These are phyloP conservation scores for Pyronema domesticum DNA, from an alignment of 495 filamentous ascomycete genomes.

Conservation along the genomic window DNA sequence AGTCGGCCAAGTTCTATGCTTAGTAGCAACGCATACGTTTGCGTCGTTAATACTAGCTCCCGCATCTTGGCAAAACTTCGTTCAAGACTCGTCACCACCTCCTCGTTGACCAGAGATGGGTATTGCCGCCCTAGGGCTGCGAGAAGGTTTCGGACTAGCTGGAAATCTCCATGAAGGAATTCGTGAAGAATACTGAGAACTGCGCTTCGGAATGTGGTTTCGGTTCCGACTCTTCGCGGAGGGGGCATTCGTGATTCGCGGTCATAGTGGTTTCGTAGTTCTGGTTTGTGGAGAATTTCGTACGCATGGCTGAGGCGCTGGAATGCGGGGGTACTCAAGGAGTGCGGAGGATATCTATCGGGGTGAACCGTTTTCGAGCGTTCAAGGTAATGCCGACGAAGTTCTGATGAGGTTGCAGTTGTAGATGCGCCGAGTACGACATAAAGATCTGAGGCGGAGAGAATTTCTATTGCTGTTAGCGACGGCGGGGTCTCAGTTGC, in stretches of 20 bases:
- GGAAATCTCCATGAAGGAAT: conserved; percentile 30
- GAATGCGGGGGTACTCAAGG: conserved; percentile 28
- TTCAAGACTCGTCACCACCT: conserved; percentile 28
- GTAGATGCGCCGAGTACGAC: conserved; percentile 27
- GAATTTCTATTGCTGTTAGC: conserved; percentile 21
- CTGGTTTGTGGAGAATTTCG: conserved; percentile 29
- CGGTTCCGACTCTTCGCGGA: conserved; percentile 11
- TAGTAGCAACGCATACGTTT: conserved; percentile 29
- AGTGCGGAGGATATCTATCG: conserved; percentile 27
- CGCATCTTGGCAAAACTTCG: conserved; percentile 25
- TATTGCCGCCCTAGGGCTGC: conserved; percentile 26
- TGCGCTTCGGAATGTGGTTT: conserved; percentile 28
- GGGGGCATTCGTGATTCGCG: conserved; percentile 12
- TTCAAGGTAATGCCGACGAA: conserved; percentile 30
- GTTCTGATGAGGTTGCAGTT: conserved; percentile 24
- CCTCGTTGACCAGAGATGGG: conserved; percentile 27
- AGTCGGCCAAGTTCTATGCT: conserved; percentile 29
- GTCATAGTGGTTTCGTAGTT: conserved; percentile 27
- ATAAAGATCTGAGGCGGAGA: conserved; percentile 28
- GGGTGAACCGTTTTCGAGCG: conserved; percentile 31
- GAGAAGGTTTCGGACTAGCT: conserved; percentile 25
- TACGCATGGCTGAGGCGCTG: conserved; percentile 31
- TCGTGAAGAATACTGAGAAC: conserved; percentile 29
- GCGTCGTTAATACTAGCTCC: conserved; percentile 28
- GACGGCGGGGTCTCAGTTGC: not conserved